Evolutionary conservation across 176 grass and related monocot species (phyloP).

Genomic region (Oryza glumipatula): DNA sequence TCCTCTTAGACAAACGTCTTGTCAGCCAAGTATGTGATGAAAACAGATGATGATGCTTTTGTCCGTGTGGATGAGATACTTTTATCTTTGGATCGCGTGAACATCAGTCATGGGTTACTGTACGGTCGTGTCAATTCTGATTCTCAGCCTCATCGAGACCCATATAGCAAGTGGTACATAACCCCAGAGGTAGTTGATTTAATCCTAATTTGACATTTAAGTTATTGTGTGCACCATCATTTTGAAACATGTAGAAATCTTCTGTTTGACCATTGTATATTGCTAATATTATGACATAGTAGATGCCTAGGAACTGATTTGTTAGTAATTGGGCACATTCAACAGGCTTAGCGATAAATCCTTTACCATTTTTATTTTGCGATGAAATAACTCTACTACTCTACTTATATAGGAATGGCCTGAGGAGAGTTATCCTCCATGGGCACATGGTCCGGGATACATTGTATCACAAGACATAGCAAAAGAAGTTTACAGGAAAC

Average conservation of each 20-base stretch:
- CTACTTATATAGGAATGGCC: conserved; percentile 83
- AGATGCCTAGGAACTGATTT: conserved; percentile 22
- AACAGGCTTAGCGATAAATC: conserved; percentile 9
- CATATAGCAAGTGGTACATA: conserved; percentile 98
- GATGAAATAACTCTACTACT: not conserved
- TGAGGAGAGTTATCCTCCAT: conserved; percentile 91
- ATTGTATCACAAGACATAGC: conserved; percentile 89
- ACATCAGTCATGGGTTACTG: conserved; percentile 71
- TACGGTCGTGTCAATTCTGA: conserved; percentile 91
- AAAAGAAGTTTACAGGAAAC: conserved; percentile 72
- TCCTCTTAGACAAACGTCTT: conserved; percentile 70
- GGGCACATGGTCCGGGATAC: conserved; percentile 99
- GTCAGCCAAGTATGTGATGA: conserved; percentile 95
- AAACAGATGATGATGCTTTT: conserved; percentile 99
- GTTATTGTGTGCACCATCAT: not conserved
- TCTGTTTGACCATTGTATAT: not conserved
- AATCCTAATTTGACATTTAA: conserved; percentile 7
- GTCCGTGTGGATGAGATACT: conserved; percentile 96
- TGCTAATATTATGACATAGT: not conserved
- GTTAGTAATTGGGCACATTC: not conserved
- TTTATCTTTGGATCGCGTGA: conserved; percentile 59
- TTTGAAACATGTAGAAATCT: not conserved
- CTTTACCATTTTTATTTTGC: not conserved
- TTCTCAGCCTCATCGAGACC: conserved; percentile 91
- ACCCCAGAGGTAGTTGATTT: conserved; percentile 72